A percentile compares a stretch with the other conserved stretches of the same genome.
Evolutionary conservation across 1,284 basidiomycete genomes (phyloP).

Genomic region (Apiotrichum domesticum): DNA sequence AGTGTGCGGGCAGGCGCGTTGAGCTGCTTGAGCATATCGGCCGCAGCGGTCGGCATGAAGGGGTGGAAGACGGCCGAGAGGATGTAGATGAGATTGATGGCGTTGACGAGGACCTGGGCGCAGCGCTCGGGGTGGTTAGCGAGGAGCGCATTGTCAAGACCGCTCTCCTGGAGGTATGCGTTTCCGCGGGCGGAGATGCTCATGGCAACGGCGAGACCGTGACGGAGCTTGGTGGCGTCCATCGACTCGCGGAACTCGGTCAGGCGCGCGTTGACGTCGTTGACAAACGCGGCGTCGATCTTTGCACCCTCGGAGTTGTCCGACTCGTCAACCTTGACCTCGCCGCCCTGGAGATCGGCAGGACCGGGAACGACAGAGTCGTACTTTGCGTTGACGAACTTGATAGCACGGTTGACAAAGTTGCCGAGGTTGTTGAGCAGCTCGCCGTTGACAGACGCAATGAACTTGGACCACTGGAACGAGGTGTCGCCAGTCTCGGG

Average conservation of each 20-base stretch:
- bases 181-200: constrained; percentile 87
- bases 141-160: constrained; percentile 86
- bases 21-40: constrained; percentile 76
- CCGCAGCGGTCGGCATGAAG: constrained; percentile 91
- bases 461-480: constrained; percentile 96
- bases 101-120: constrained; percentile 81
- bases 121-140: constrained; percentile 74
- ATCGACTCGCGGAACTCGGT: constrained; percentile 78
- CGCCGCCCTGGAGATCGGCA: constrained; percentile 57
- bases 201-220: constrained; percentile 84
- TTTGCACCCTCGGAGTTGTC: constrained; percentile 49
- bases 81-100: constrained; percentile 88
- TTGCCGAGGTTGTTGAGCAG: constrained; percentile 97
- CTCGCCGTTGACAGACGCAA: constrained; percentile 88
- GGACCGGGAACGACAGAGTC: constrained; percentile 72
- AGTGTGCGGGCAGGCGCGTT: constrained; percentile 81
- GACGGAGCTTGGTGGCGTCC: constrained; percentile 85
- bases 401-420: constrained; percentile 91
- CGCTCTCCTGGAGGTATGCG: constrained; percentile 83
- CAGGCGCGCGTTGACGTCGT: constrained; percentile 68
- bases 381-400: constrained; percentile 87
- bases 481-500: constrained; percentile 92
- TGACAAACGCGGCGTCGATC: constrained; percentile 69
- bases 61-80: constrained; percentile 82
- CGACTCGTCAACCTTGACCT: constrained; percentile 48